Conservation (phyloP, 1,139 yeast species). For the Sugiyamaella castrensis region DNA sequence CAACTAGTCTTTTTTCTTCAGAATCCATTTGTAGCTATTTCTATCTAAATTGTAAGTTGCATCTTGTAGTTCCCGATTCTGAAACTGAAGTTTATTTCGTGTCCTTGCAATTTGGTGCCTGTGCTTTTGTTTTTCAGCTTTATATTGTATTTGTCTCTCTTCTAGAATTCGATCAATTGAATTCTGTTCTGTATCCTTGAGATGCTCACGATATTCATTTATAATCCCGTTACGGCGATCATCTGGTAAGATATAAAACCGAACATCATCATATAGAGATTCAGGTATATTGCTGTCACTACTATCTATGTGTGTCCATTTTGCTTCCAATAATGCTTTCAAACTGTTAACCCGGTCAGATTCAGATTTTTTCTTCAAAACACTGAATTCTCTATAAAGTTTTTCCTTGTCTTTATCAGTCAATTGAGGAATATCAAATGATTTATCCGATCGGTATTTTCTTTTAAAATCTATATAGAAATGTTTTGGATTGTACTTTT, state of each 20-base stretch:
- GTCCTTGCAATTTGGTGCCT: constrained; percentile 3
- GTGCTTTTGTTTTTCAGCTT: constrained; percentile 1
- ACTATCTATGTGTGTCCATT: not conserved
- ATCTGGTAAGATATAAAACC: constrained; percentile 5
- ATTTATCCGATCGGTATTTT: constrained; percentile 35
- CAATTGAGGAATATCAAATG: constrained; percentile 33
- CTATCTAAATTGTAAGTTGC: constrained; percentile 16
- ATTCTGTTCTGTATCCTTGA: not conserved
- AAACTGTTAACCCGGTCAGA: constrained; percentile 16
- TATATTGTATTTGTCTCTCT: not conserved
- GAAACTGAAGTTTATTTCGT: constrained; percentile 7
- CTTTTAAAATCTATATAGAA: constrained; percentile 50
- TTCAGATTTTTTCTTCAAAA: constrained; percentile 18
- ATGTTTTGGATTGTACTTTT: constrained; percentile 34
- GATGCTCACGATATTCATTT: not conserved
- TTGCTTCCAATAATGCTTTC: not conserved
- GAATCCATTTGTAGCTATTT: constrained; percentile 1
- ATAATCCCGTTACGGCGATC: constrained; percentile 1
- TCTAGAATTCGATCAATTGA: not conserved
- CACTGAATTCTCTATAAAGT: constrained; percentile 39
- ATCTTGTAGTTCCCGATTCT: constrained; percentile 6
- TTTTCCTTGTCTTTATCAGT: constrained; percentile 43
- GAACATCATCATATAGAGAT: constrained; percentile 8
- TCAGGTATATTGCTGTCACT: constrained; percentile 5
- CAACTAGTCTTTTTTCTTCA: not conserved